phyloP scores from a whole-genome alignment of 495 filamentous ascomycete species.

The Podospora pseudopauciseta region DNA sequence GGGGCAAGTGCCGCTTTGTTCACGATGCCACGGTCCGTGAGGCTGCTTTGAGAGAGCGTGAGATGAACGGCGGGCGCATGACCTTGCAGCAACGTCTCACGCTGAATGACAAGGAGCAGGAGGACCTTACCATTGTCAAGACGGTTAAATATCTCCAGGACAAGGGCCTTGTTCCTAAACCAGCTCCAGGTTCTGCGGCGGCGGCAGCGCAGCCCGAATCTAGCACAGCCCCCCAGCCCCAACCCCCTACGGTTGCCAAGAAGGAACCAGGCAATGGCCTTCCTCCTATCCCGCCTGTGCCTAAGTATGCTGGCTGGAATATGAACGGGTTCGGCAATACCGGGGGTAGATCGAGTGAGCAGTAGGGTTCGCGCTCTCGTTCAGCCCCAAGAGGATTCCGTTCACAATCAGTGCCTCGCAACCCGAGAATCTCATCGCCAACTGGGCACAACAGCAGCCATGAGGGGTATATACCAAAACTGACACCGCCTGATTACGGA shows the following conservation, averaged over 20 bases:
- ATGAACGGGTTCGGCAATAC: conserved; percentile 36
- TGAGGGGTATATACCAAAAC: neutral
- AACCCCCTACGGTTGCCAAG: conserved; percentile 23
- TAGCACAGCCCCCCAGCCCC: conserved; percentile 9
- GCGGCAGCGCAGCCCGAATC: conserved; percentile 18
- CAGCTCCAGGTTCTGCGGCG: conserved; percentile 8
- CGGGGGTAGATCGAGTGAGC: conserved; percentile 28
- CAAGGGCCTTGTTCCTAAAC: conserved; percentile 33
- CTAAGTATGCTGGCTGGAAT: conserved; percentile 36
- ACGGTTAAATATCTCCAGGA: conserved; percentile 50
- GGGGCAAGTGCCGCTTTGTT: conserved; percentile 62
- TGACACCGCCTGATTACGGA: neutral
- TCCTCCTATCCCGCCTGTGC: conserved; percentile 30
- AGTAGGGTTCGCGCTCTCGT: conserved; percentile 9
- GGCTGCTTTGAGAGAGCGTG: conserved; percentile 50
- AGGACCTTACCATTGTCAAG: conserved; percentile 54
- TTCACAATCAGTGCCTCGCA: neutral
- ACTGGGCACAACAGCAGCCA: neutral
- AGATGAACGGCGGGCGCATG: conserved; percentile 52
- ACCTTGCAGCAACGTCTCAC: conserved; percentile 54
- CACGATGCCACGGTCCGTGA: conserved; percentile 53
- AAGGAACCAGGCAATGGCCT: conserved; percentile 26
- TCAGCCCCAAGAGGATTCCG: neutral
- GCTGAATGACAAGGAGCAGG: conserved; percentile 55
- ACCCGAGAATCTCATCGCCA: neutral